Evolutionary conservation across 805 yeast genomes (phyloP), one percentile per base, ranked within the genome.

Genomic region (Candida quercuum): DNA sequence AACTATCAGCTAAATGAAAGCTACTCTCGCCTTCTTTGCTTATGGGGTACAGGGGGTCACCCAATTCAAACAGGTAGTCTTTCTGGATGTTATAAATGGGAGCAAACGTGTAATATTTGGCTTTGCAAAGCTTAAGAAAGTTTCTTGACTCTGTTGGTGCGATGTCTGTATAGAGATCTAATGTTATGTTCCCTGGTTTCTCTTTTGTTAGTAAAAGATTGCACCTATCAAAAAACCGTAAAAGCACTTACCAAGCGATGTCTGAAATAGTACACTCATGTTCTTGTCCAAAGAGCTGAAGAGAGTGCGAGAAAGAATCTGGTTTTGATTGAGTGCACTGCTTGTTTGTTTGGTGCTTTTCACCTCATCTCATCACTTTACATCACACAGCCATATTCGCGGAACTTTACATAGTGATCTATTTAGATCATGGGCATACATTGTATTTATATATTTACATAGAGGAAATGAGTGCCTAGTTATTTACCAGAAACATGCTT

Each of bases 41-140:
- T 2, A 52, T 23, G 1, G 78, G 79, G 41, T 57, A 73, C 13
- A 55, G 24, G 4, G 78, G 75, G 39, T 71, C 72, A 2, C 83
- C 84, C 31, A 67, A 49, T 35, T 68, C 69, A 4, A 66, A 65
- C 1, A 61, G 41, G 22, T 51, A 58, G 45, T 68, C 68, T 35
- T 54, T 57, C 29, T 61, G 61, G 5, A 77, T 48, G 40, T 69
- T 62, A 50, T 62, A 61, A 37, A 79, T 68, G 6, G 78, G 77
- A 14, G 70, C 56, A 47, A 70, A 72, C 32, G 75, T 68, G 58
- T 64, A 79, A 56, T 70, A 72, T 39, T 72, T 67, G 27, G 63
- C 46, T 48, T 71, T 64, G 59, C 84, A 76, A 11, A 78, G 62
- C 45, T 75, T 72, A 28, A 79, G 40, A 50, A 79, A 78, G 48